Conservation (phyloP, 805 yeast species). For the Wickerhamiella siamensis region DNA sequence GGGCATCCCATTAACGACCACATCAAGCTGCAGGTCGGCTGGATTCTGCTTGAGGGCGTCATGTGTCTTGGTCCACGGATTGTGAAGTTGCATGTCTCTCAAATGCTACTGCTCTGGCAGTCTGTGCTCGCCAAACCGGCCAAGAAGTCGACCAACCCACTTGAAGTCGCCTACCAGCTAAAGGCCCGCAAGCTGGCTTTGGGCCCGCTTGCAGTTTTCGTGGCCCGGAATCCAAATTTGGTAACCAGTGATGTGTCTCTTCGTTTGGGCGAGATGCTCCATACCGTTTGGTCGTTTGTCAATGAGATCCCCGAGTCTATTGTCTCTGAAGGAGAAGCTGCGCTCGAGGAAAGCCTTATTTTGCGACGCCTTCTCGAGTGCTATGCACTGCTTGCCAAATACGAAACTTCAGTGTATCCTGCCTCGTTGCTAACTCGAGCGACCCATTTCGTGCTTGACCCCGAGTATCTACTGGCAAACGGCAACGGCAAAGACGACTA, state of each 20-base stretch:
- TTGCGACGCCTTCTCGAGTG: slow-evolving; percentile 15
- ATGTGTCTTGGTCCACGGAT: slow-evolving; percentile 45
- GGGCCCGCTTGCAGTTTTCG: slow-evolving; percentile 40
- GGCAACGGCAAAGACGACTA: not conserved
- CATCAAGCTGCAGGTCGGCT: slow-evolving; percentile 26
- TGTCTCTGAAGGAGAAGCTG: slow-evolving; percentile 5
- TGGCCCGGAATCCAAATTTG: slow-evolving; percentile 26
- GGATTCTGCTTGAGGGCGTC: slow-evolving; percentile 51
- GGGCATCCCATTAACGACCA: slow-evolving; percentile 5
- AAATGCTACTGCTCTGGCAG: slow-evolving; percentile 51
- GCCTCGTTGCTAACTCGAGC: slow-evolving; percentile 28
- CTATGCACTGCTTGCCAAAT: slow-evolving; percentile 11
- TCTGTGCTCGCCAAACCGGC: slow-evolving; percentile 32
- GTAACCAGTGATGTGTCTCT: slow-evolving; percentile 32
- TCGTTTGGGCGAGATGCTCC: slow-evolving; percentile 36
- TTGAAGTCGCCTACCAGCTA: slow-evolving; percentile 26
- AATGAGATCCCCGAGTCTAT: slow-evolving; percentile 20
- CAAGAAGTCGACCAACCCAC: slow-evolving; percentile 28
- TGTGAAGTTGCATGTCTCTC: slow-evolving; percentile 41
- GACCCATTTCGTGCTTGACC: not conserved
- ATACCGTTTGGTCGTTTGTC: slow-evolving; percentile 26
- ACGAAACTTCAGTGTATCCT: slow-evolving; percentile 13
- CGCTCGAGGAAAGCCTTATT: slow-evolving; percentile 15
- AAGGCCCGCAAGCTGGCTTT: slow-evolving; percentile 47
- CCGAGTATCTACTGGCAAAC: not conserved